Base-by-base conservation (phyloP, 495 filamentous ascomycete genomes). In the Lindgomyces ingoldianus region DNA sequence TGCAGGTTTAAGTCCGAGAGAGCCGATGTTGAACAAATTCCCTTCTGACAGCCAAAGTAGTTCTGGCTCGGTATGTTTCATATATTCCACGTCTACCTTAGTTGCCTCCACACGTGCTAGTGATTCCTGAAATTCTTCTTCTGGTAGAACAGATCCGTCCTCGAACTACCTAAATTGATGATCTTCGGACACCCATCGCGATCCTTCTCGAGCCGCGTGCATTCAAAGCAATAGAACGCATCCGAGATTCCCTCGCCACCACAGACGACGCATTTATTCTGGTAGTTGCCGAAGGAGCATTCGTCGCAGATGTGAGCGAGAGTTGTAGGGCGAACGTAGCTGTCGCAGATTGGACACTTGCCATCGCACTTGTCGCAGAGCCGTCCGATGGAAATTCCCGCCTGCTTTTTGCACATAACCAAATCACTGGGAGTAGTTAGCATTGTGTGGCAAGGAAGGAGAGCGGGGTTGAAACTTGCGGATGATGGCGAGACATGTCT, bases 201-300 rank as follows among this genome's bases (percentile, higher is more conserved):
- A 74, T 99, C 94, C 77, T 98, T 98, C 76, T 99, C 94, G 1
- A 99, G 77, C 14, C 94, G 87, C 51, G 94, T 99, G 75, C 94
- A 99, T 74, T 99, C 95, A 74, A 96, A 98, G 82, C 94, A 99
- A 80, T 99, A 99, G 78, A 99, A 98, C n/a, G 94, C 94, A 74
- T 99, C 94, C 39, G 89, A 93, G 75, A 99, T 99, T 16, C 94
- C 94, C 80, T 99, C 94, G 66, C 94, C 94, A 77, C 94, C 94
- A 76, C 94, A 99, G 24, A 99, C 94, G 25, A 98, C 91, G 73
- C 94, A 99, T 75, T 99, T 99, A 78, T 99, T 99, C 81, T 98
- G 94, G 79, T 98, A 99, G 80, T 99, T 99, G 71, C 94, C 94
- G 76, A 99, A 99, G 72, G 89, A 89, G 81, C 94, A 99, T 78